These are phyloP conservation scores for Diaporthe sp. DNA, from an alignment of 2,329 filamentous ascomycete species.

Conservation along the genomic window DNA sequence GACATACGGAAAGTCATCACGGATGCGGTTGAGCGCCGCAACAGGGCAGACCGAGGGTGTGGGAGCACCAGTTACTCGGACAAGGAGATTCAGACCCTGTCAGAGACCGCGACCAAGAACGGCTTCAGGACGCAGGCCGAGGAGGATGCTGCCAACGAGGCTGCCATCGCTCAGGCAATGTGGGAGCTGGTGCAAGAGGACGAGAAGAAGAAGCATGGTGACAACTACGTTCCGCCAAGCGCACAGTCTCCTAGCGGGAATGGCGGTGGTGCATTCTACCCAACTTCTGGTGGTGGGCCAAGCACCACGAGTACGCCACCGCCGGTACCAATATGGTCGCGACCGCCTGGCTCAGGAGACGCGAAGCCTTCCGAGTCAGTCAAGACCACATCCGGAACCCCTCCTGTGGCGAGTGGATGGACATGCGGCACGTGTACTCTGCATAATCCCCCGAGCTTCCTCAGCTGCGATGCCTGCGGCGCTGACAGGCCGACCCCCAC, in stretches of 20 bases:
- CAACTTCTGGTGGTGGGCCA: conserved; percentile 39
- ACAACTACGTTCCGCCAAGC: conserved; percentile 64
- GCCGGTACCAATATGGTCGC: conserved; percentile 37
- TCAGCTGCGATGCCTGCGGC: conserved; percentile 71
- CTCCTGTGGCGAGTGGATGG: conserved; percentile 56
- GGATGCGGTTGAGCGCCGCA: conserved; percentile 77
- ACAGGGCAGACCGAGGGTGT: conserved; percentile 79
- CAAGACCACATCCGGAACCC: not conserved
- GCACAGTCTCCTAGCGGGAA: conserved; percentile 65
- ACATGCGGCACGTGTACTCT: conserved; percentile 69
- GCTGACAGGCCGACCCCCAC: conserved; percentile 54
- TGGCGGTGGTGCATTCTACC: conserved; percentile 52
- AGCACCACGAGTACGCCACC: conserved; percentile 45
- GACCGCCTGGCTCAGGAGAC: conserved; percentile 13
- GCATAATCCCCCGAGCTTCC: conserved; percentile 63
- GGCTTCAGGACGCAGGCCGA: conserved; percentile 88
- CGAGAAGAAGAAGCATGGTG: conserved; percentile 68
- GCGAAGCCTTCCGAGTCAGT: not conserved
- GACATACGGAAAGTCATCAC: conserved; percentile 81
- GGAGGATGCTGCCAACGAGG: conserved; percentile 89
- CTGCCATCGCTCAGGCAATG: conserved; percentile 86
- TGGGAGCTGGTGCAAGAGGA: conserved; percentile 92
- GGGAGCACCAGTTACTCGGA: conserved; percentile 78
- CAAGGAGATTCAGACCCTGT: conserved; percentile 74
- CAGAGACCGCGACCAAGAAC: conserved; percentile 74